Percentiles rank a stretch among this genome's conserved stretches.
Conservation (phyloP, 2,329 filamentous ascomycete genomes). For the Helotiales sp. region DNA sequence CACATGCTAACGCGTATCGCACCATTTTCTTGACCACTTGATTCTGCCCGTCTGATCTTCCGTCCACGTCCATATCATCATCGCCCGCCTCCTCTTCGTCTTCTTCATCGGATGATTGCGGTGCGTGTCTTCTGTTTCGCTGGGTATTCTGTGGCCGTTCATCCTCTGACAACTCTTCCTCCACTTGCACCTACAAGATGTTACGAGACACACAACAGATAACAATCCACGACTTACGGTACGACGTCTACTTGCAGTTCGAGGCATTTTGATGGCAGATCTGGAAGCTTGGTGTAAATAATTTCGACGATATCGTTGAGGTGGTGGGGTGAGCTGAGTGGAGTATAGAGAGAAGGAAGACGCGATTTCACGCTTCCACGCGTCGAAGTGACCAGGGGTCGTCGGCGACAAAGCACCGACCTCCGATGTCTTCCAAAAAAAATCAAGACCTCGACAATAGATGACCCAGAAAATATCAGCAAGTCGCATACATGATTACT, state of each 20-base stretch:
- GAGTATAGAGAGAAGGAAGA: no score
- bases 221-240: conserved; percentile 16
- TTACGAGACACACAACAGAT: conserved; percentile 1
- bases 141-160: conserved; percentile 27
- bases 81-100: conserved; percentile 23
- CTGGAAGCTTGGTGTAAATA: neutral
- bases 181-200: conserved; percentile 22
- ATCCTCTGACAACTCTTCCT: conserved; percentile 30
- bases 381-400: neutral
- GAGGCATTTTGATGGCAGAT: conserved; percentile 26
- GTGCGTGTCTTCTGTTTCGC: conserved; percentile 17
- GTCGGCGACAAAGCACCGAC: conserved; percentile 1
- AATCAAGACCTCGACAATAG: neutral
- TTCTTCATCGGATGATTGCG: conserved; percentile 29
- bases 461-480: neutral
- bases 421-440: conserved; percentile 13
- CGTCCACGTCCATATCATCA: conserved; percentile 28
- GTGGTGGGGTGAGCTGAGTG: neutral
- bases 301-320: neutral
- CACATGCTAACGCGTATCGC: conserved; percentile 66
- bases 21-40: conserved; percentile 66
- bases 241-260: conserved; percentile 25
- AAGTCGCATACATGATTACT: conserved; percentile 36
- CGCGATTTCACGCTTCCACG: neutral
- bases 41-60: conserved; percentile 32